Base-by-base conservation (phyloP, 371 early-diverging fungal genomes). In the Mucor plumbeus region DNA sequence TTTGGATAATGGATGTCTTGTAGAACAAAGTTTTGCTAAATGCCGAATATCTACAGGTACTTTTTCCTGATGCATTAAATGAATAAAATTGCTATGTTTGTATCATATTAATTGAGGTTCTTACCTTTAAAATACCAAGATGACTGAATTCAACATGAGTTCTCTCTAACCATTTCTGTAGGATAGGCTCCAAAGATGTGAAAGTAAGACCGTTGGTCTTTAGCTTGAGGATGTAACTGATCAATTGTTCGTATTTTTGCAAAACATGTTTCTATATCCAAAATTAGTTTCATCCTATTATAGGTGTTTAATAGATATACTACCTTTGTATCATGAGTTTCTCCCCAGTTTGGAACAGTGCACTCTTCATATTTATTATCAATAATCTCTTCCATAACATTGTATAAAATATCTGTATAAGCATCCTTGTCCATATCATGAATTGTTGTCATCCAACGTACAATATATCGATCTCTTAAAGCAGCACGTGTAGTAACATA, bases 401-500 rank as follows among this genome's bases (percentile, higher is more conserved):
- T 78, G 63, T 68, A 77, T 0, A 79, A 15, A 31, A 80, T 75
- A 0, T 68, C 35, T 14, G 72, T 76, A 65, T 78, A 84, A 1
- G 65, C 67, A 3, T 68, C 47, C 3, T 59, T 66, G 40, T 84
- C 76, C 70, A 82, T 75, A 7, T 77, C 76, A 54, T 84, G 80
- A 39, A 81, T 44, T 3, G 69, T 64, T 4, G 70, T 53, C 69
- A 84, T 67, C 84, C 84, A 84, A 7, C 70, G 64, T 0, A 65
- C 36, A 10, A 84, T 36, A 62, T 81, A 84, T 36, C 78, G 61
- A 60, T 80, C 80, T 11, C 75, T 72, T n/a, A 84, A 65, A 6
- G 75, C 75, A 36, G 66, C 56, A n/a, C 84, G 72, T 19, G 74
- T 79, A 0, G 73, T 76, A 0, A 84, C 84, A 71, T 84, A 84